Conservation (phyloP, 371 early-diverging fungal genomes). For the Mycotypha africana region DNA sequence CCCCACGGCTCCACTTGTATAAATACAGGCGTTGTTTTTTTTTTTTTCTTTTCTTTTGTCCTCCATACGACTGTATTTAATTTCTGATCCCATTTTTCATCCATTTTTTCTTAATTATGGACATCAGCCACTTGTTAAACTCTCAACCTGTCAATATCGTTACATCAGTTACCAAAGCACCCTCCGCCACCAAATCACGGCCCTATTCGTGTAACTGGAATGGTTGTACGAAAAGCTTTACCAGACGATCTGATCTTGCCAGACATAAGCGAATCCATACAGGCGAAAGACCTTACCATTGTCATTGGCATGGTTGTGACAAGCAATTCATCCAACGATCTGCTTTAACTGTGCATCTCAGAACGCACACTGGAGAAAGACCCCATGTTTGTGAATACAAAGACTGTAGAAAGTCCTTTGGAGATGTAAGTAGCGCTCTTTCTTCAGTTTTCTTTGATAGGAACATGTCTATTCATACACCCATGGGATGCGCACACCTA, state of each 20-base stretch:
- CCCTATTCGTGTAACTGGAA: slow-evolving; percentile 46
- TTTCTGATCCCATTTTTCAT: too few relatives aligned
- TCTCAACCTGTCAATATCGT: neutral
- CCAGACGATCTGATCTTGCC: slow-evolving; percentile 67
- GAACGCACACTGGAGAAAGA: slow-evolving; percentile 76
- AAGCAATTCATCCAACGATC: slow-evolving; percentile 76
- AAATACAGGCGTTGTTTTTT: too few relatives aligned
- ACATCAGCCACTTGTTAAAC: neutral
- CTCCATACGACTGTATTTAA: too few relatives aligned
- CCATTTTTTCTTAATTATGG: too few relatives aligned
- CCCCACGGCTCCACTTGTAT: too few relatives aligned
- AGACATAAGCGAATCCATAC: slow-evolving; percentile 75
- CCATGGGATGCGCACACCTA: too few relatives aligned
- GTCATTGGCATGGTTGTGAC: slow-evolving; percentile 54
- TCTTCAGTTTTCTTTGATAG: neutral
- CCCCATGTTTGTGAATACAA: slow-evolving; percentile 68
- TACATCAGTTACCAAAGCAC: neutral
- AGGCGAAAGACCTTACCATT: slow-evolving; percentile 61
- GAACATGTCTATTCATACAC: neutral
- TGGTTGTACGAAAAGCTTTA: slow-evolving; percentile 61
- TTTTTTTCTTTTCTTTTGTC: too few relatives aligned
- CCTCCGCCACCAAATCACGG: neutral
- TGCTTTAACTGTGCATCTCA: slow-evolving; percentile 69
- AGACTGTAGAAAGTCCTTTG: slow-evolving; percentile 56
- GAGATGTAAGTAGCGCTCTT: slow-evolving; percentile 37